Evolutionary conservation across 768 basidiomycete genomes (phyloP).

Genomic region (Tulasnella sp.): DNA sequence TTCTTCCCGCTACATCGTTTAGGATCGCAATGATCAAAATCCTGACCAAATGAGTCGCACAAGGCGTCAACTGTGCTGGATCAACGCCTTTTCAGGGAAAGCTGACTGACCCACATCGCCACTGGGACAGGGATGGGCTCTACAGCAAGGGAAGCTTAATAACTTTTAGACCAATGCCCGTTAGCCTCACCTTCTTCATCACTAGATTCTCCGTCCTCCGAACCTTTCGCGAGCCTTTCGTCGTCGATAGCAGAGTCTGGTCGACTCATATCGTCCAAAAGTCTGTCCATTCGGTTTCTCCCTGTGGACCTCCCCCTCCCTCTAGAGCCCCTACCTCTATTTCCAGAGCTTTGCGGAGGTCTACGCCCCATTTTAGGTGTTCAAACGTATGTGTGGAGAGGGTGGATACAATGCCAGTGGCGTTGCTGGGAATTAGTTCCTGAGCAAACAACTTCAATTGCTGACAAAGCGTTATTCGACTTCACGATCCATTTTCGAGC

Average conservation of each 20-base stretch:
- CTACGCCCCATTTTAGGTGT: constrained; percentile 8
- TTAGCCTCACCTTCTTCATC: background rate
- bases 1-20: constrained; percentile 83
- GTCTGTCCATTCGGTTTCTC: constrained; percentile 1
- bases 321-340: constrained; percentile 13
- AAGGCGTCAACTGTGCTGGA: background rate
- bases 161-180: background rate
- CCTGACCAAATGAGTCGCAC: constrained; percentile 40
- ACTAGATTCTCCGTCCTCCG: constrained; percentile 25
- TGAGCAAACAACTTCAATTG: background rate
- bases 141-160: background rate
- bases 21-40: constrained; percentile 97
- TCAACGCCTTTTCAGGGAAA: background rate
- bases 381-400: background rate
- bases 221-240: constrained; percentile 33
- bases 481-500: constrained; percentile 6
- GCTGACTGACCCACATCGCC: constrained; percentile 84
- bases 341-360: constrained; percentile 17
- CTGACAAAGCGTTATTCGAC: background rate
- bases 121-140: constrained; percentile 50
- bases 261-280: constrained; percentile 33
- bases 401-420: background rate
- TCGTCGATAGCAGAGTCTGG: constrained; percentile 48
- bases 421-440: background rate
- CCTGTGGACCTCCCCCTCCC: constrained; percentile 12